Percentiles rank a stretch among this genome's conserved stretches.
These are phyloP conservation scores for Bryoglossum gracile DNA, from an alignment of 495 filamentous ascomycete species.

Conservation along the genomic window DNA sequence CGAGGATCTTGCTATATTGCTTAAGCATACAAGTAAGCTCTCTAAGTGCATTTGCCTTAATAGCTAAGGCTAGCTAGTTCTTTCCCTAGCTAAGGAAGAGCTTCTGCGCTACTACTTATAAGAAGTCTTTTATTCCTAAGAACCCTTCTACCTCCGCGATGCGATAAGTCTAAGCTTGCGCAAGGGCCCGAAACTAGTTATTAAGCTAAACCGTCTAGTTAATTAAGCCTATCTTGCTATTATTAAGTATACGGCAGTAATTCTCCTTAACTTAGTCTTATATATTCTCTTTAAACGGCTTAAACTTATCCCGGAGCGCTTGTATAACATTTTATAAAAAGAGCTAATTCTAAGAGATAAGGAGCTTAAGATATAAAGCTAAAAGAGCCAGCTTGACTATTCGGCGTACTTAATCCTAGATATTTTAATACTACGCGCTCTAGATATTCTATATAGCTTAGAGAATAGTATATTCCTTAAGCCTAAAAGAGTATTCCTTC, in stretches of 20 bases:
- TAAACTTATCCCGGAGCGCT: neutral
- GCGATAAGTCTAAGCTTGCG: neutral
- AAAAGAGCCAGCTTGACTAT: neutral
- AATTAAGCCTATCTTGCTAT: neutral
- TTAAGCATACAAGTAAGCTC: neutral
- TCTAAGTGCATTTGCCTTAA: no score
- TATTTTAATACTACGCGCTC: neutral
- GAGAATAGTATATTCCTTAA: neutral
- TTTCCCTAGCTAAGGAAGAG: neutral
- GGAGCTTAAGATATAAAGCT: neutral
- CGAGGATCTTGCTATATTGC: no score
- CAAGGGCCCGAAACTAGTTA: neutral
- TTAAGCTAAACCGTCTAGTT: neutral
- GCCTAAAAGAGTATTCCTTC: neutral
- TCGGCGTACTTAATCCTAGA: neutral
- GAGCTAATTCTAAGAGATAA: neutral
- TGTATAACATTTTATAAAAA: neutral
- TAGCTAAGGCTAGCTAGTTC: neutral
- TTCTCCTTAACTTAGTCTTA: neutral
- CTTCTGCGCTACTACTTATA: neutral
- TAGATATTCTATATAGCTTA: no score
- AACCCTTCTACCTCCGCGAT: neutral
- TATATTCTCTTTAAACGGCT: no score
- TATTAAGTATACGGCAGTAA: neutral
- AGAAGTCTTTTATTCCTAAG: no score